Evolutionary conservation across 805 yeast genomes (phyloP).

Genomic region (Kodamaea lidongshanica): DNA sequence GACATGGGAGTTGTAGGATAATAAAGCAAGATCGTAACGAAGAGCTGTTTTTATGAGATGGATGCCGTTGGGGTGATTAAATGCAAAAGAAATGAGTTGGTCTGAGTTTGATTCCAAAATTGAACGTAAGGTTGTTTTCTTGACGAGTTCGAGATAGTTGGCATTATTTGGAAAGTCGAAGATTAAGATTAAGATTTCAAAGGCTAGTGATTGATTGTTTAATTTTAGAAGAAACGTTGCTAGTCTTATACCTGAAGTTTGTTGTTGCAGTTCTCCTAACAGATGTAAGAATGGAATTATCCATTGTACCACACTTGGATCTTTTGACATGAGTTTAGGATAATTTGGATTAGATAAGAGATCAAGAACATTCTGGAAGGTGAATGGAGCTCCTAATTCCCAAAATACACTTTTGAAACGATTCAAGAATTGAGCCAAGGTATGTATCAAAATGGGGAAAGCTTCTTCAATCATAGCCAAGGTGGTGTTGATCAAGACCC

Average conservation of each 20-base stretch:
- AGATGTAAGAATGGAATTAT: slow-evolving; percentile 39
- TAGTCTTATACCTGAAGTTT: slow-evolving; percentile 47
- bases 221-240: slow-evolving; percentile 41
- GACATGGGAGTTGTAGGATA: slow-evolving; percentile 22
- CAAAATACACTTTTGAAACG: slow-evolving; percentile 47
- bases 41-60: slow-evolving; percentile 11
- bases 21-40: slow-evolving; percentile 15
- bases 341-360: slow-evolving; percentile 51
- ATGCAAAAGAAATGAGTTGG: slow-evolving; percentile 19
- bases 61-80: slow-evolving; percentile 7
- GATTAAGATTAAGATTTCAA: slow-evolving; percentile 13
- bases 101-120: slow-evolving; percentile 41
- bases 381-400: slow-evolving; percentile 48
- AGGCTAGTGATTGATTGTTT: slow-evolving; percentile 3
- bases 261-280: slow-evolving; percentile 43
- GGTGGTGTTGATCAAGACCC: slow-evolving; percentile 45
- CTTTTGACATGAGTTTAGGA: slow-evolving; percentile 15
- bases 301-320: slow-evolving; percentile 45
- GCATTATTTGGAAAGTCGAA: slow-evolving; percentile 14
- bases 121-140: slow-evolving; percentile 43
- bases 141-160: slow-evolving; percentile 22
- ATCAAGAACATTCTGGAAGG: slow-evolving; percentile 52
- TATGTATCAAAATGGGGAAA: slow-evolving; percentile 50
- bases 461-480: slow-evolving; percentile 46
- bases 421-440: slow-evolving; percentile 40